A percentile compares a stretch with the other conserved stretches of the same genome.
These are phyloP conservation scores for Neurospora terricola DNA, from an alignment of 495 filamentous ascomycete species.

Conservation along the genomic window DNA sequence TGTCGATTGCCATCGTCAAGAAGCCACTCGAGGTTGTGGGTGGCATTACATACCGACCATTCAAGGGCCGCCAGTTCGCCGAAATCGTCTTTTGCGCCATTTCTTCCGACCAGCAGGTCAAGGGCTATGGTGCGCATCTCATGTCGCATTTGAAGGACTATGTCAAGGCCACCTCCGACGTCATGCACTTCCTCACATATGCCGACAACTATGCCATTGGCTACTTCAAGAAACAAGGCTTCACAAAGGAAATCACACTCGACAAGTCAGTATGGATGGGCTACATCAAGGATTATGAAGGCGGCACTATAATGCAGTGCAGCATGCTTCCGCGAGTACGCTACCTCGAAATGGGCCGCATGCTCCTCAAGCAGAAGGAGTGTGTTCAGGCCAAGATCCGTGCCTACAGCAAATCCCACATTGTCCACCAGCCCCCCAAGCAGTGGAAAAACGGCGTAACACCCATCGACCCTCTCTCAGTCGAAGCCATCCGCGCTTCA, in stretches of 20 bases:
- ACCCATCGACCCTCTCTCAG: conserved; percentile 72
- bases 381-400: conserved; percentile 89
- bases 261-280: conserved; percentile 94
- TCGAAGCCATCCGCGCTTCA: conserved; percentile 74
- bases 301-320: conserved; percentile 98
- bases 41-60: conserved; percentile 94
- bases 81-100: conserved; percentile 99
- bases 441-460: conserved; percentile 54
- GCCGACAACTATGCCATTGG: conserved; percentile 98
- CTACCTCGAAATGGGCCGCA: conserved; percentile 86
- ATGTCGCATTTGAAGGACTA: conserved; percentile 99
- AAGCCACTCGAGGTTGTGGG: conserved; percentile 90
- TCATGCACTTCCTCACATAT: conserved; percentile 98
- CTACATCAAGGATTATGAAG: conserved; percentile 99
- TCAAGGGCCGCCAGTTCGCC: conserved; percentile 85
- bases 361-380: conserved; percentile 97
- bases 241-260: conserved; percentile 95
- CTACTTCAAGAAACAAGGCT: conserved; percentile 98
- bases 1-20: conserved; percentile 96
- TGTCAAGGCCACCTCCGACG: conserved; percentile 89
- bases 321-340: conserved; percentile 92
- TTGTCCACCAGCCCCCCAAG: conserved; percentile 74
- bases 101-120: conserved; percentile 95
- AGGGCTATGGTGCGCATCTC: conserved; percentile 93
- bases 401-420: conserved; percentile 78